Conservation (phyloP, 2,329 filamentous ascomycete genomes). For the Diplodia scrobiculata region DNA sequence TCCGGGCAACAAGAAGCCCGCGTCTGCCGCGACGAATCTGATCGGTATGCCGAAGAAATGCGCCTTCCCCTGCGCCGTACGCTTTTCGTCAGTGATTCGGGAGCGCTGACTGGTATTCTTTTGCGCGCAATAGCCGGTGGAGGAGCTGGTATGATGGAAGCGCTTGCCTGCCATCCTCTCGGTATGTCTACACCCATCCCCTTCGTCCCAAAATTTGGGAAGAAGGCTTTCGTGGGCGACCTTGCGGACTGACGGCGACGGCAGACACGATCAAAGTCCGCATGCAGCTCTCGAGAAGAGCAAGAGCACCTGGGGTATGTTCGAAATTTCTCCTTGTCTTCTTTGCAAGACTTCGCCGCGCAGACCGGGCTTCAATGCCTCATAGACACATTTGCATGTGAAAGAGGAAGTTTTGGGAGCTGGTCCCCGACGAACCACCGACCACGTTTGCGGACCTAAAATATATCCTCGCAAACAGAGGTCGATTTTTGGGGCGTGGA, state of each 20-base stretch:
- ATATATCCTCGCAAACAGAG: not conserved
- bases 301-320: slow-evolving; percentile 73
- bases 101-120: not conserved
- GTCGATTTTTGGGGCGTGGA: not conserved
- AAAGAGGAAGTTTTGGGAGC: not conserved
- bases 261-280: slow-evolving; percentile 96
- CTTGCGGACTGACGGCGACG: slow-evolving; percentile 33
- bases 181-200: slow-evolving; percentile 56
- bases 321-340: not conserved
- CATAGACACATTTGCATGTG: not conserved
- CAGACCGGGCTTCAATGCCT: not conserved
- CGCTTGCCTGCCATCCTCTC: slow-evolving; percentile 89
- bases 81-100: not conserved
- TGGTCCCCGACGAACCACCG: not conserved
- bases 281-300: slow-evolving; percentile 94
- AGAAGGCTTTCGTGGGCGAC: no score
- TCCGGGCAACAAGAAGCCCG: slow-evolving; percentile 69
- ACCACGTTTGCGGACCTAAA: not conserved
- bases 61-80: not conserved
- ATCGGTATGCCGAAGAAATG: slow-evolving; percentile 65
- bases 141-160: slow-evolving; percentile 99
- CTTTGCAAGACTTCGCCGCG: not conserved
- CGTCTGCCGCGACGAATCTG: slow-evolving; percentile 85
- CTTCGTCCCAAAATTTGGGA: not conserved
- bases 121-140: slow-evolving; percentile 70